Percentiles rank a stretch among this genome's conserved stretches.
These are phyloP conservation scores for Russula lepida DNA, from an alignment of 768 basidiomycete genomes.

Conservation along the genomic window DNA sequence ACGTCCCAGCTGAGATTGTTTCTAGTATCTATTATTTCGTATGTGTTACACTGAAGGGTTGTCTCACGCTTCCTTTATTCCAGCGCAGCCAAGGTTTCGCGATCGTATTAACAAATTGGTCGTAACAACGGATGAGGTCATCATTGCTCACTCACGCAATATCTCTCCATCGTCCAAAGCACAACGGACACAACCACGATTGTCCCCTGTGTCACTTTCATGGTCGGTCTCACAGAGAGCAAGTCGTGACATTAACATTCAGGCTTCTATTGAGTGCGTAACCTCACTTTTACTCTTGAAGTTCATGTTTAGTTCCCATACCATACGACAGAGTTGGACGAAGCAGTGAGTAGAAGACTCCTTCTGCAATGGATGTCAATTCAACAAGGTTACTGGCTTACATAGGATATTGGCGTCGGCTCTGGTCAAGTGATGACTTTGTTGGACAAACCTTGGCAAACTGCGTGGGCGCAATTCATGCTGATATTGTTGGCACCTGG, in stretches of 20 bases:
- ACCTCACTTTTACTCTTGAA: background rate
- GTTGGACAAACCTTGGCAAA: background rate
- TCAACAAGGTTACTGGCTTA: background rate
- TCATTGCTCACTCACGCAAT: background rate
- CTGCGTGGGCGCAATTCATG: background rate
- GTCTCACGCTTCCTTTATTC: background rate
- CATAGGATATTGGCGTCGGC: conserved; percentile 6
- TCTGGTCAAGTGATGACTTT: background rate
- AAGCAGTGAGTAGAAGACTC: background rate
- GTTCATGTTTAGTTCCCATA: background rate
- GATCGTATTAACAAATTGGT: background rate
- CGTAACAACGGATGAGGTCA: background rate
- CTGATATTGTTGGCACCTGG: conserved; percentile 3
- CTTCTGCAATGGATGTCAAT: background rate
- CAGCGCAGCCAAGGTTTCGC: background rate
- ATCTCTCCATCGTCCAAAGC: background rate
- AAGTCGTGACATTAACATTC: background rate
- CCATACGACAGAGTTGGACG: background rate
- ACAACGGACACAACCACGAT: background rate
- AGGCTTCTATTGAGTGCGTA: conserved; percentile 4
- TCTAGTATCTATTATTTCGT: conserved; percentile 1
- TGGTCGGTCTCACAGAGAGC: conserved; percentile 9
- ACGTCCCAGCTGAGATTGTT: background rate
- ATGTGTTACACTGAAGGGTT: background rate
- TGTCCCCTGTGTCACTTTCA: background rate